Evolutionary conservation across 1,139 yeast genomes (phyloP), one percentile per base, ranked within the genome.

Genomic region (Protomyces gravidus): DNA sequence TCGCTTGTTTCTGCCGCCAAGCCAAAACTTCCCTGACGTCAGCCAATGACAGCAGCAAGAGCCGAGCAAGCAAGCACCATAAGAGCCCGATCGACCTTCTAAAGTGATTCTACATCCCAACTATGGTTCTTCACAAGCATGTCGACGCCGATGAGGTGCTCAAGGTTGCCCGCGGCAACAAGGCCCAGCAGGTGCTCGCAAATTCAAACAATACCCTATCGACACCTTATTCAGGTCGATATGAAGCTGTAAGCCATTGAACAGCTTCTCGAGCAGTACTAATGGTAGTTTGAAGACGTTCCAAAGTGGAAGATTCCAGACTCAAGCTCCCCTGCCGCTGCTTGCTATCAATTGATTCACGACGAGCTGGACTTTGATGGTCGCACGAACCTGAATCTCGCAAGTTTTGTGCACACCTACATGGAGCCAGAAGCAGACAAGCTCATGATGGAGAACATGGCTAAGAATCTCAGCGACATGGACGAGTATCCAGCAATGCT

Each of bases 401-500:
- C 97, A 7, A 47, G 45, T 15, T 89, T 89, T 70, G 97, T 89
- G 65, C 88, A 87, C 73, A 89, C 96, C 17, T 79, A 76, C 64
- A 71, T 84, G 47, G 81, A 81, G 62, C 82, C 78, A 2, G 71
- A 71, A 40, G 80, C 84, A 1, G 67, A 70, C 48, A 76, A 76
- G 66, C 77, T 89, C 65, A 79, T 84, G 61, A 61, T 71, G 30
- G 90, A 86, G 69, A 89, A 89, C 71, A 68, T 88, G 63, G 85
- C 88, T 66, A 89, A 89, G 78, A 89, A 89, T 72, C 76, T 89
- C 70, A 96, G 96, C 9, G 97, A 89, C 73, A 85, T 86, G 42
- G 96, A 89, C 71, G 97, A 89, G 75, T 89, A 89, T 71, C 97
- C 97, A 7, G 85, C 90, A 49, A 73, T 89, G 72, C 78, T 88